phyloP scores from a whole-genome alignment of 1,139 yeast species.

The Sporopachydermia cereana region DNA sequence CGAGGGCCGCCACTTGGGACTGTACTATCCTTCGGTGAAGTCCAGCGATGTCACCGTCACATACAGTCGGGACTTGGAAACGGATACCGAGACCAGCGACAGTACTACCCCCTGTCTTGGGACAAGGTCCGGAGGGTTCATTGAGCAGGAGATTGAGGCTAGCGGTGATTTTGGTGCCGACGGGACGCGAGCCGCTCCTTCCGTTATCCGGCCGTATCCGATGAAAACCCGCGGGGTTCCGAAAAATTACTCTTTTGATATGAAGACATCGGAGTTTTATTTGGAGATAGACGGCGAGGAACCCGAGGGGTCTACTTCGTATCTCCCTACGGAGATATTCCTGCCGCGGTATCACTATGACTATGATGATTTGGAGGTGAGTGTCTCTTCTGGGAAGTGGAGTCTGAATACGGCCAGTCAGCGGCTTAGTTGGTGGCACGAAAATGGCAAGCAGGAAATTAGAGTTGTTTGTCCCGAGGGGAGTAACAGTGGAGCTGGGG shows the following conservation, averaged over 20 bases:
- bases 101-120: background rate
- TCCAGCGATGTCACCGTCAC: background rate
- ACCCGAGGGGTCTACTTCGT: constrained; percentile 11
- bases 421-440: constrained; percentile 63
- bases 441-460: constrained; percentile 25
- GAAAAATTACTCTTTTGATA: constrained; percentile 42
- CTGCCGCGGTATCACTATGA: constrained; percentile 63
- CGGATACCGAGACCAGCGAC: background rate
- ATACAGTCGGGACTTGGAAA: background rate
- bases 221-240: constrained; percentile 44
- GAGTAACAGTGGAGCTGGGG: constrained; percentile 5
- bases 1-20: background rate
- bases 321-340: constrained; percentile 44
- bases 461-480: constrained; percentile 3
- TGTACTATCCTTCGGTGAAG: background rate
- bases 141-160: background rate
- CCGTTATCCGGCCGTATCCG: constrained; percentile 65
- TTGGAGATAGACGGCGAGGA: constrained; percentile 31
- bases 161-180: constrained; percentile 20
- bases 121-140: background rate
- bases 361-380: constrained; percentile 28
- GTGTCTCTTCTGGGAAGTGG: constrained; percentile 44
- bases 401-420: constrained; percentile 39
- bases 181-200: constrained; percentile 60
- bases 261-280: constrained; percentile 33